Percentiles rank a stretch among this genome's conserved stretches.
phyloP scores from a whole-genome alignment of 768 basidiomycete species.

The Gloeopeniophorella convolvens region DNA sequence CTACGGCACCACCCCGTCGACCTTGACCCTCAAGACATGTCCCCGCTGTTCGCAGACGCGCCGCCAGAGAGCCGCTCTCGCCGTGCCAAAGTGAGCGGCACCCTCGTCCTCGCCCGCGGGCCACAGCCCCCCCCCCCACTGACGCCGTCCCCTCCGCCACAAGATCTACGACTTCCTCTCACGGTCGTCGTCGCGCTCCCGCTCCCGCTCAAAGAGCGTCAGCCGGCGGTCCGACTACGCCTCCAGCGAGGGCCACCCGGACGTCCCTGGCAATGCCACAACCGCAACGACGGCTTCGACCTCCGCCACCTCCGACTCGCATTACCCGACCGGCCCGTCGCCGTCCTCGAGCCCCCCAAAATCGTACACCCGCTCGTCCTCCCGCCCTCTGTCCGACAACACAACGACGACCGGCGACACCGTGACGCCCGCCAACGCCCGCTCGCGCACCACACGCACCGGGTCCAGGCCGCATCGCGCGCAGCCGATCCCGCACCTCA shows the following conservation, averaged over 20 bases:
- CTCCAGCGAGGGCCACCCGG: constrained; percentile 24
- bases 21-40: constrained; percentile 20
- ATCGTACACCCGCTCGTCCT: constrained; percentile 41
- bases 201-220: constrained; percentile 37
- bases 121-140: neutral
- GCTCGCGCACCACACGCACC: constrained; percentile 16
- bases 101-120: neutral
- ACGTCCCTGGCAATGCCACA: constrained; percentile 20
- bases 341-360: constrained; percentile 33
- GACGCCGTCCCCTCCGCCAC: neutral
- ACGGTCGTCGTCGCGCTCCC: constrained; percentile 49
- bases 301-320: constrained; percentile 20
- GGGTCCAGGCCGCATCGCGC: neutral
- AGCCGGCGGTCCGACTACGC: constrained; percentile 19
- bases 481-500: constrained; percentile 2
- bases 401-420: constrained; percentile 59
- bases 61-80: constrained; percentile 4
- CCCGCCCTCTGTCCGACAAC: constrained; percentile 60
- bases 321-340: constrained; percentile 16
- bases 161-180: constrained; percentile 56
- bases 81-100: constrained; percentile 19
- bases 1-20: constrained; percentile 14
- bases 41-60: constrained; percentile 10
- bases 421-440: constrained; percentile 36
- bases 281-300: constrained; percentile 16